These are phyloP conservation scores for Fraxinus pennsylvanica DNA, from an alignment of 257 asterid genomes.

Conservation along the genomic window DNA sequence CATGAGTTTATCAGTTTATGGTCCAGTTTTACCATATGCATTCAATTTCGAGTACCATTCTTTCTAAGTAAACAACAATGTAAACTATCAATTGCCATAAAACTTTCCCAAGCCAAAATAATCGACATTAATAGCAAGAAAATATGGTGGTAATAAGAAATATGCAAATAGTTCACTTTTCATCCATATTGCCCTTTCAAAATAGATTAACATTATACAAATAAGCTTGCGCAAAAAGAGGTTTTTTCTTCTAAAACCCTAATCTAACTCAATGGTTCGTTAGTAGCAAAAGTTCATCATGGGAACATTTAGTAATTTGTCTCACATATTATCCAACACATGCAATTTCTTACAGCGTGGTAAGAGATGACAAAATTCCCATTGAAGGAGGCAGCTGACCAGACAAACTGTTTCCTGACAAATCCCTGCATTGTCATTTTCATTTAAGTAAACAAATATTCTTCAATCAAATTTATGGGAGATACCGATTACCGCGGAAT, in stretches of 20 bases:
- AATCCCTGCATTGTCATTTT: constrained; percentile 53
- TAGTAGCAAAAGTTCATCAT: background rate
- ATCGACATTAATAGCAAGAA: background rate
- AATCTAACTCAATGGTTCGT: background rate
- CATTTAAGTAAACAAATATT: constrained; percentile 17
- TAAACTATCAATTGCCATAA: background rate
- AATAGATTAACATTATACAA: background rate
- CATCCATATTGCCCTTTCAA: background rate
- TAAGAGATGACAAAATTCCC: constrained; percentile 62
- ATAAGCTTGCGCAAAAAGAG: background rate
- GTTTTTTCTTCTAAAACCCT: background rate
- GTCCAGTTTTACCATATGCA: background rate
- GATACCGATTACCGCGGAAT: background rate
- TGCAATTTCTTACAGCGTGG: constrained; percentile 61
- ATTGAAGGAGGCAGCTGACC: constrained; percentile 81
- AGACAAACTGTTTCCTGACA: constrained; percentile 68
- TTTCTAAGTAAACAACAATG: background rate
- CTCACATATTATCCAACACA: background rate
- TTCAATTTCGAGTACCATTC: background rate
- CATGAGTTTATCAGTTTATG: background rate
- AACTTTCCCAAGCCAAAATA: background rate
- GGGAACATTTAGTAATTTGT: background rate
- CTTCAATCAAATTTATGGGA: constrained; percentile 5
- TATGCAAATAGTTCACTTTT: background rate
- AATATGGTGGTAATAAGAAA: background rate